Percentiles rank a stretch among this genome's conserved stretches.
Conservation (phyloP, 345 rosid species). For the Populus davidiana region DNA sequence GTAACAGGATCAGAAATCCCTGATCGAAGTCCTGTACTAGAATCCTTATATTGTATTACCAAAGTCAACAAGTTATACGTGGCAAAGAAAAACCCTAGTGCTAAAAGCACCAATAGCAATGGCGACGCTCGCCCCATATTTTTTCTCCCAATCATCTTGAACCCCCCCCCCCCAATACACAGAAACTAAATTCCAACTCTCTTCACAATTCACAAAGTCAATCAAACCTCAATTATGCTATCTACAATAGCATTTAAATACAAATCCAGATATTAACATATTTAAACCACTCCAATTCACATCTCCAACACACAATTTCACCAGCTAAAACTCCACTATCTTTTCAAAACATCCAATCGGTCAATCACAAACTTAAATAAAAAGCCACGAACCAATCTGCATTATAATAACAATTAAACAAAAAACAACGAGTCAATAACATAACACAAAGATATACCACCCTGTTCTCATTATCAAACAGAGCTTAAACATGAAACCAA, state of each 20-base stretch:
- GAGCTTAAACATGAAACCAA: background rate
- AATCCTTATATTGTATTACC: constrained; percentile 30
- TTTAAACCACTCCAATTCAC: constrained; percentile 10
- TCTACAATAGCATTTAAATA: constrained; percentile 11
- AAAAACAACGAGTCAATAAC: constrained; percentile 10
- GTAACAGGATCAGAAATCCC: constrained; percentile 59
- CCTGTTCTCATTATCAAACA: background rate
- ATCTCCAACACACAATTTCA: constrained; percentile 13
- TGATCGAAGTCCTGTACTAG: constrained; percentile 26
- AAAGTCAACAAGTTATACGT: constrained; percentile 71
- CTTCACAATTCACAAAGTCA: constrained; percentile 11
- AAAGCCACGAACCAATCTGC: constrained; percentile 25
- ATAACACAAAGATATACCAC: background rate
- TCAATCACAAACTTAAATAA: constrained; percentile 7
- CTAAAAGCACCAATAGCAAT: constrained; percentile 53
- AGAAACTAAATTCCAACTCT: constrained; percentile 1
- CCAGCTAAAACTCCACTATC: constrained; percentile 8
- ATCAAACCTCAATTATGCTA: constrained; percentile 12
- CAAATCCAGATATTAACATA: background rate
- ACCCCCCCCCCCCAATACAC: background rate
- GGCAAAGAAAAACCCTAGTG: constrained; percentile 66
- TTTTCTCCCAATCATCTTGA: constrained; percentile 40
- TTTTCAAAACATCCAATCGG: background rate
- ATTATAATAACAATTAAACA: constrained; percentile 5
- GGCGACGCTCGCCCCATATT: constrained; percentile 59